Evolutionary conservation across 257 asterid genomes (phyloP), one percentile per base, ranked within the genome.

Genomic region (Nicotiana otophora): DNA sequence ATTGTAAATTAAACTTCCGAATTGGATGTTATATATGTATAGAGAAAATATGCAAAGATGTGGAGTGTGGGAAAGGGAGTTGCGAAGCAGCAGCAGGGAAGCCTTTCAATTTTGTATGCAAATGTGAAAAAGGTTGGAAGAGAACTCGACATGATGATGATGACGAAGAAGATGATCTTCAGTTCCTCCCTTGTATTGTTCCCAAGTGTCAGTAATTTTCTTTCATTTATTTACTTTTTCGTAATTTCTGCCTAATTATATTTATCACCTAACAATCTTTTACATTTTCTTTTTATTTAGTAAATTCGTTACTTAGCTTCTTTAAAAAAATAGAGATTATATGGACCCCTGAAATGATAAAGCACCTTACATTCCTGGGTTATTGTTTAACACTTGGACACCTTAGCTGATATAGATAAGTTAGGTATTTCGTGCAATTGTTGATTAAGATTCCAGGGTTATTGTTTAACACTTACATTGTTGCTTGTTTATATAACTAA

Each of bases 1-100:
- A 1, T 34, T 0, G 9, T 67, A 30, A 30, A 30, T 30, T 30
- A 26, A 17, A 10, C 17, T 8, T 67, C 0, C 19, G 10, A 67
- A 65, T 68, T 39, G n/a, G 19, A 0, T 19, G 19, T 36, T 69
- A 26, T 16, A 30, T 19, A 19, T 0, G 3, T 34, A 11, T 20
- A 75, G 80, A 75, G 10, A 75, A 86, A 6, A n/a, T 90, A 83
- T 94, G 98, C 64, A 81, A 90, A 4, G 94, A 90, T 36, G 93
- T 92, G 42, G 84, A 89, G n/a, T 94, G 97, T 85, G 98, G 98
- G 70, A 94, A 72, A 83, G 98, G 98, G 74, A 89, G 58, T 2
- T 94, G 98, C 54, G 87, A 89, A 83, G 88, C 87, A 33, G 90
- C 89, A 39, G 76, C 82, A 0, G 89, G 89, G 5, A 48, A 72